These are phyloP conservation scores for Chlamydomonas reinhardtii DNA, from an alignment of 163 green algal genomes.

Conservation along the genomic window DNA sequence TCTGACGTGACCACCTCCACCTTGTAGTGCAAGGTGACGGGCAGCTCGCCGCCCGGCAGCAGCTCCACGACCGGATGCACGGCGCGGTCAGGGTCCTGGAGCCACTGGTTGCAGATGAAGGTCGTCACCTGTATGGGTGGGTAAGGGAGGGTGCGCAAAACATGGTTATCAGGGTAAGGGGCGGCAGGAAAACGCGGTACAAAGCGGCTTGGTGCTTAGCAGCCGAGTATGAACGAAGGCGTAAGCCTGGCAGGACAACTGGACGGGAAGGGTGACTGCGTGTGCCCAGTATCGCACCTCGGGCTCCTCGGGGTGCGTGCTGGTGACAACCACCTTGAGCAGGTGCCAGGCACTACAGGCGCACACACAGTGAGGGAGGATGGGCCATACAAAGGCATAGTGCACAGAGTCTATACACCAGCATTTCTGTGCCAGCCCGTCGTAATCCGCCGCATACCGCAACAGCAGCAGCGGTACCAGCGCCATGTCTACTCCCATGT, in stretches of 20 bases:
- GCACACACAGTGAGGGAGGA: not conserved
- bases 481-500: too few species aligned
- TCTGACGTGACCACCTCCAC: slow-evolving; percentile 46
- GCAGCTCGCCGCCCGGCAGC: slow-evolving; percentile 49
- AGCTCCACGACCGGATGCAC: slow-evolving; percentile 55
- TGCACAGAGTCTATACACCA: not conserved
- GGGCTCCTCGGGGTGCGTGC: slow-evolving; percentile 33
- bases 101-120: slow-evolving; percentile 61
- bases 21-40: slow-evolving; percentile 49
- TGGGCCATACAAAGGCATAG: not conserved
- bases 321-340: slow-evolving; percentile 54
- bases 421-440: too few species aligned
- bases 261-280: too few species aligned
- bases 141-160: not conserved
- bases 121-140: slow-evolving; percentile 4
- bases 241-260: too few species aligned
- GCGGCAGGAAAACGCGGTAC: too few species aligned
- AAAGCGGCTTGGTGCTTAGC: too few species aligned
- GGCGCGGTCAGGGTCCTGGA: slow-evolving; percentile 43
- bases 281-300: slow-evolving; percentile 4
- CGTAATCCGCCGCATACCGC: too few species aligned
- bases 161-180: too few species aligned
- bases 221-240: too few species aligned
- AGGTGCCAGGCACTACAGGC: slow-evolving; percentile 67
- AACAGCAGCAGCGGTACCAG: too few species aligned